Evolutionary conservation across 2,329 filamentous ascomycete species (phyloP).

Genomic region (Didymosphaeria variabile): DNA sequence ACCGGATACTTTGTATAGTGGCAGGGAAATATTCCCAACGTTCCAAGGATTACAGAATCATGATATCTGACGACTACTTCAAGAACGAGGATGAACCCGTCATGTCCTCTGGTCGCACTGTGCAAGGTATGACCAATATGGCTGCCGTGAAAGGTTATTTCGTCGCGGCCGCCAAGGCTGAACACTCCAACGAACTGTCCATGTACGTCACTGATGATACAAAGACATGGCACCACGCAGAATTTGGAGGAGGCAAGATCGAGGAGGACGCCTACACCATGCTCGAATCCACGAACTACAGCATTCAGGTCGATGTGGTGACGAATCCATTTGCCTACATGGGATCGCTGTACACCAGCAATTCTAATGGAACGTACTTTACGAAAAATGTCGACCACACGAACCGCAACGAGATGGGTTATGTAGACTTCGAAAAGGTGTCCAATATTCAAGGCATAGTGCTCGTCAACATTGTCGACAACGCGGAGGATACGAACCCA

Average conservation of each 20-base stretch:
- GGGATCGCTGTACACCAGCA: slow-evolving; percentile 92
- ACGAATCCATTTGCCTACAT: slow-evolving; percentile 73
- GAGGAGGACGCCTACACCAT: slow-evolving; percentile 90
- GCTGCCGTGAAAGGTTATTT: slow-evolving; percentile 87
- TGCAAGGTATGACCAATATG: slow-evolving; percentile 82
- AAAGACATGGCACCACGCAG: slow-evolving; percentile 85
- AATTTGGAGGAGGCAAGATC: slow-evolving; percentile 86
- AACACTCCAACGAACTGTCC: slow-evolving; percentile 86
- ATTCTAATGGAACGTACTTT: slow-evolving; percentile 97
- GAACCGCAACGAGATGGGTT: slow-evolving; percentile 78
- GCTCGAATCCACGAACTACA: slow-evolving; percentile 96
- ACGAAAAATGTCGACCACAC: slow-evolving; percentile 91
- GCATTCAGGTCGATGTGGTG: slow-evolving; percentile 95
- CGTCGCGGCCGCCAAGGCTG: slow-evolving; percentile 81
- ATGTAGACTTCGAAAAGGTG: slow-evolving; percentile 96
- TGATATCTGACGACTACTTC: slow-evolving; percentile 88
- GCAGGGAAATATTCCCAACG: slow-evolving; percentile 75
- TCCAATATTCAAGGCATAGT: slow-evolving; percentile 91
- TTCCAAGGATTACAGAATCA: slow-evolving; percentile 77
- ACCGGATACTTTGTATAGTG: slow-evolving; percentile 82
- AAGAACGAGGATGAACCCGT: slow-evolving; percentile 73
- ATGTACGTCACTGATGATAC: slow-evolving; percentile 89
- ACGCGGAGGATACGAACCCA: slow-evolving; percentile 75
- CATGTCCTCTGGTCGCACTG: slow-evolving; percentile 75
- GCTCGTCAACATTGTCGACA: slow-evolving; percentile 87